These are phyloP conservation scores for Dendrocalamus sinicus DNA, from an alignment of 176 grass and related monocot species.

Conservation along the genomic window DNA sequence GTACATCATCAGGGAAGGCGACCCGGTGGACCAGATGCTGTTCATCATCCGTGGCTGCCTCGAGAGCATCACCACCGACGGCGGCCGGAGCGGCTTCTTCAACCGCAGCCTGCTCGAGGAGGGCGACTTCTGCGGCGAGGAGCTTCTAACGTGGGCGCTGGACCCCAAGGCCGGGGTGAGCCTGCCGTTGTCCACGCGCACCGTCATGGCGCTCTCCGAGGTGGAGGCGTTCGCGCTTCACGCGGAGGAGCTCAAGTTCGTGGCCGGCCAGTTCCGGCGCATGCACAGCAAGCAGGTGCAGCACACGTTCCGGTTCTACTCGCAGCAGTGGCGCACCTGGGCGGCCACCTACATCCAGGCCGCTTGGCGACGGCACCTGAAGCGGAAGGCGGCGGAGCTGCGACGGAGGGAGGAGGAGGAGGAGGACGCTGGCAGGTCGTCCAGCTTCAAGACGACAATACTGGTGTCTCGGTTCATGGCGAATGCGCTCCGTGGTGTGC, in stretches of 20 bases:
- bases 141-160: conserved; percentile 74
- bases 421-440: not conserved
- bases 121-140: conserved; percentile 75
- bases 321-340: conserved; percentile 78
- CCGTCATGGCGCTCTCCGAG: conserved; percentile 72
- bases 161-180: conserved; percentile 64
- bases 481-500: conserved; percentile 58
- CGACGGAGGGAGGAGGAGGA: conserved; percentile 46
- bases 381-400: conserved; percentile 56
- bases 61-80: conserved; percentile 74
- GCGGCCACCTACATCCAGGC: conserved; percentile 74
- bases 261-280: conserved; percentile 62
- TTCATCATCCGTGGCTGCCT: conserved; percentile 73
- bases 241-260: conserved; percentile 78
- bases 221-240: conserved; percentile 66
- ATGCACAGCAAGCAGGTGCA: conserved; percentile 81
- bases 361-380: conserved; percentile 57
- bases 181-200: conserved; percentile 69
- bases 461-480: conserved; percentile 63
- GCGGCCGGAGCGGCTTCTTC: conserved; percentile 69
- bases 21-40: conserved; percentile 77
- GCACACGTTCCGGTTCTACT: conserved; percentile 82
- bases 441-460: conserved; percentile 55
- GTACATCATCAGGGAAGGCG: conserved; percentile 66
- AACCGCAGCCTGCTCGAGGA: conserved; percentile 59